These are phyloP conservation scores for Trichoderma aggressivum DNA, from an alignment of 2,329 filamentous ascomycete species.

Conservation along the genomic window DNA sequence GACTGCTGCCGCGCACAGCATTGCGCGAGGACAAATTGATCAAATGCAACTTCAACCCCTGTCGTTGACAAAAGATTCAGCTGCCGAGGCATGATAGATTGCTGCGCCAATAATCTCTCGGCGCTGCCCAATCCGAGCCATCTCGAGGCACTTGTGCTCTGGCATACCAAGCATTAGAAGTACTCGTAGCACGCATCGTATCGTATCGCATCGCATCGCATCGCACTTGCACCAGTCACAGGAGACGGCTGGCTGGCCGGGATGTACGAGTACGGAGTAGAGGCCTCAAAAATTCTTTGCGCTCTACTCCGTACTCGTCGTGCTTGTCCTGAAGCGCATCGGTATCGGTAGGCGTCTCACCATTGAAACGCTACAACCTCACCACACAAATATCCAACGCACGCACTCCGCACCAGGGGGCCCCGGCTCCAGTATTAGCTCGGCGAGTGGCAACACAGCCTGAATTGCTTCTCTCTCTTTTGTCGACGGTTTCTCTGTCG, in stretches of 20 bases:
- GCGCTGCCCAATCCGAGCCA: not conserved
- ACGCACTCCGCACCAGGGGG: constrained; percentile 5
- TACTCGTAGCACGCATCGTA: not conserved
- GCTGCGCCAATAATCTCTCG: constrained; percentile 10
- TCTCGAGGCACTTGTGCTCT: not conserved
- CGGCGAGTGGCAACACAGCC: constrained; percentile 2
- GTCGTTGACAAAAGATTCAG: not conserved
- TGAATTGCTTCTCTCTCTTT: not conserved
- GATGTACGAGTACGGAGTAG: not conserved
- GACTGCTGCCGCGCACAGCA: not conserved
- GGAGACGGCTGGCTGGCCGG: not conserved
- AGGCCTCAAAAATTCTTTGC: not conserved
- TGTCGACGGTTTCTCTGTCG: not conserved
- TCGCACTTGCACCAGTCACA: not conserved
- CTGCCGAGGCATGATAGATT: constrained; percentile 5
- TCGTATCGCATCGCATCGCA: not conserved
- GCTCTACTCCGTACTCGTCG: not conserved
- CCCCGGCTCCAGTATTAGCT: not conserved
- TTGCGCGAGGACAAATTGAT: constrained; percentile 2
- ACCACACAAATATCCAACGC: constrained; percentile 12
- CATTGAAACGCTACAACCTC: constrained; percentile 19
- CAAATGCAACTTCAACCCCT: constrained; percentile 5
- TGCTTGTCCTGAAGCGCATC: not conserved
- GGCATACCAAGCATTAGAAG: not conserved
- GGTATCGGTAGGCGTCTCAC: constrained; percentile 17